A percentile compares a stretch with the other conserved stretches of the same genome.
These are phyloP conservation scores for Gamsiella multidivaricata DNA, from an alignment of 192 early-diverging fungal genomes.

Conservation along the genomic window DNA sequence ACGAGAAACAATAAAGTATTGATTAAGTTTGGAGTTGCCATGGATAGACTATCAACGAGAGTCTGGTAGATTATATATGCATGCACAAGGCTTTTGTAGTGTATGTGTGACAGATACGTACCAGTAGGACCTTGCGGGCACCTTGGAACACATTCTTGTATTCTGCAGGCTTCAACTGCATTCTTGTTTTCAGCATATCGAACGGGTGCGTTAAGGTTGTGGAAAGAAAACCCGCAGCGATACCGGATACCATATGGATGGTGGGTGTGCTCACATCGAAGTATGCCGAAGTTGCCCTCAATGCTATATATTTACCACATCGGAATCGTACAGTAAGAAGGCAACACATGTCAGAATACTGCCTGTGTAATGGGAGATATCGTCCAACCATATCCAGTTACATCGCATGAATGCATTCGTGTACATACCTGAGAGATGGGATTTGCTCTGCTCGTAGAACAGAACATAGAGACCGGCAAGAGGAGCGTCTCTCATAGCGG, in stretches of 20 bases:
- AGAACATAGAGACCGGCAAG: slow-evolving; percentile 91
- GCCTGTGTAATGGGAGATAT: not conserved
- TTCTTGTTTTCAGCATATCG: slow-evolving; percentile 92
- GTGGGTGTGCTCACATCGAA: slow-evolving; percentile 58
- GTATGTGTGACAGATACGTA: slow-evolving; percentile 37
- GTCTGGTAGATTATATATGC: too few species aligned
- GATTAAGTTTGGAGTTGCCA: too few species aligned
- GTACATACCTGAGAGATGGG: slow-evolving; percentile 53
- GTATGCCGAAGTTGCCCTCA: slow-evolving; percentile 28
- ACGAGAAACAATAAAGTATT: too few species aligned
- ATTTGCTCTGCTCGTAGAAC: slow-evolving; percentile 86
- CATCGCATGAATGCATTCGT: not conserved
- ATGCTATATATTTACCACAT: slow-evolving; percentile 6
- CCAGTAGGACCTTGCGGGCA: slow-evolving; percentile 59
- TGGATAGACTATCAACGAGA: too few species aligned
- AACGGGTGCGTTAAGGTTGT: slow-evolving; percentile 92
- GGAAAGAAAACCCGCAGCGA: slow-evolving; percentile 76
- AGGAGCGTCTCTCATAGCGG: slow-evolving; percentile 89
- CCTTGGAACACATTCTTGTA: slow-evolving; percentile 68
- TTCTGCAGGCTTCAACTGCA: slow-evolving; percentile 85
- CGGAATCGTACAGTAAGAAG: too few species aligned
- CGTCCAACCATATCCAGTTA: too few species aligned
- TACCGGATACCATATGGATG: slow-evolving; percentile 70
- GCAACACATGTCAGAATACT: not conserved
- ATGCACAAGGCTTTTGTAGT: too few species aligned